Evolutionary conservation across 2,329 filamentous ascomycete species (phyloP).

Genomic region (Didymella pomorum): DNA sequence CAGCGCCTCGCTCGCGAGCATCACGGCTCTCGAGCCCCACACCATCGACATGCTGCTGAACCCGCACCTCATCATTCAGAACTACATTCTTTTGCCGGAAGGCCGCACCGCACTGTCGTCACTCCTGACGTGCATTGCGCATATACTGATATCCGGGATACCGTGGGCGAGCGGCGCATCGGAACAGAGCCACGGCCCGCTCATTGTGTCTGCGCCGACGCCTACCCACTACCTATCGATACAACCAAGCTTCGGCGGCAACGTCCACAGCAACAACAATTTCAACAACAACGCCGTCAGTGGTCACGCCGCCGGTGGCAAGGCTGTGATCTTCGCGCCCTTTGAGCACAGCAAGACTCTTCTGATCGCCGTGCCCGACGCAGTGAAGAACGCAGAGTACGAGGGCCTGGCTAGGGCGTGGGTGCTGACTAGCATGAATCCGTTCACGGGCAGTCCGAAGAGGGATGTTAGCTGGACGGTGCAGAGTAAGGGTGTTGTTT

Average conservation of each 20-base stretch:
- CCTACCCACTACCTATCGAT: conserved; percentile 14
- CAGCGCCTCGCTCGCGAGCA: conserved; percentile 32
- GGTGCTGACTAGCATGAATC: conserved; percentile 49
- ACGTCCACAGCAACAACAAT: not conserved
- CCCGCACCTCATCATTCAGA: conserved; percentile 48
- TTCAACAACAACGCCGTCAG: too few species aligned
- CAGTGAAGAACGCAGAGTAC: conserved; percentile 33
- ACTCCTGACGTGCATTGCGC: conserved; percentile 31
- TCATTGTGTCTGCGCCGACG: conserved; percentile 34
- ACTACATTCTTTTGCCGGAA: conserved; percentile 43
- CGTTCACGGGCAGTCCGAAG: conserved; percentile 33
- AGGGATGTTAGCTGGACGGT: conserved; percentile 50
- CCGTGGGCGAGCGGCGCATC: conserved; percentile 44
- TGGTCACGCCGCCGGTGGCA: too few species aligned
- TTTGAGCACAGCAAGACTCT: conserved; percentile 43
- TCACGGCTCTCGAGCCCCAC: conserved; percentile 24
- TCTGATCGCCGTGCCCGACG: conserved; percentile 43
- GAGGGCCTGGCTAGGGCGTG: conserved; percentile 41
- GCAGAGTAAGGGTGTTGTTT: conserved; percentile 51
- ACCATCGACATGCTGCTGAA: conserved; percentile 38
- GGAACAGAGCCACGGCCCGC: conserved; percentile 43
- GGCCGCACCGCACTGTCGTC: conserved; percentile 29
- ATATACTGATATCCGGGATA: conserved; percentile 41
- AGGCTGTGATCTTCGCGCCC: conserved; percentile 45
- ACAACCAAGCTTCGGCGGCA: not conserved